Conservation (phyloP, 225 moss, liverwort and hornwort genomes). For the Pseudisothecium myosuroides region DNA sequence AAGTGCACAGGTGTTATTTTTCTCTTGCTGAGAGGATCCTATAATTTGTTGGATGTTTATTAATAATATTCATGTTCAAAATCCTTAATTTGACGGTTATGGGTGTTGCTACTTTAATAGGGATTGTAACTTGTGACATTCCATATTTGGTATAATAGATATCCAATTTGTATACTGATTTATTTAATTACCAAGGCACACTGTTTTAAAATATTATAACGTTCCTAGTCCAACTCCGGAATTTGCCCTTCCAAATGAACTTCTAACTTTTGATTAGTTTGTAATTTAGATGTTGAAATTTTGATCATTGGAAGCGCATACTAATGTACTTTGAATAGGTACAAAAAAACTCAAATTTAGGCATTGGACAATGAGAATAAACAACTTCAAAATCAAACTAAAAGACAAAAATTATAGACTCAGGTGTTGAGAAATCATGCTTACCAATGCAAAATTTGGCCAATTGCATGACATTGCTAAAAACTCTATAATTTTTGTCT, state of each 20-base stretch:
- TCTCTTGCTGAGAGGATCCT: no score
- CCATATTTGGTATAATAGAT: neutral
- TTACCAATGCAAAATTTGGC: neutral
- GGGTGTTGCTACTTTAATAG: no score
- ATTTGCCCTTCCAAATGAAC: no score
- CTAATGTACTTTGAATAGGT: neutral
- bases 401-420: no score
- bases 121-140: no score
- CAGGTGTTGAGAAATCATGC: rapidly evolving
- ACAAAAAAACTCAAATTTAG: neutral
- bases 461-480: neutral
- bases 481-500: no score
- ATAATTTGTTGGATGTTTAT: no score
- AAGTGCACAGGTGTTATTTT: no score
- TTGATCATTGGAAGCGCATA: neutral
- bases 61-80: no score
- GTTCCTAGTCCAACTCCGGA: rapidly evolving
- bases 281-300: neutral
- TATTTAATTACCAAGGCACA: neutral
- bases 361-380: neutral
- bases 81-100: no score
- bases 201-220: no score
- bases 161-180: no score
- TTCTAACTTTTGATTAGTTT: neutral
- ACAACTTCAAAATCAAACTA: rapidly evolving